Conservation (phyloP, 768 basidiomycete species). For the Rhizopogon vinicolor region DNA sequence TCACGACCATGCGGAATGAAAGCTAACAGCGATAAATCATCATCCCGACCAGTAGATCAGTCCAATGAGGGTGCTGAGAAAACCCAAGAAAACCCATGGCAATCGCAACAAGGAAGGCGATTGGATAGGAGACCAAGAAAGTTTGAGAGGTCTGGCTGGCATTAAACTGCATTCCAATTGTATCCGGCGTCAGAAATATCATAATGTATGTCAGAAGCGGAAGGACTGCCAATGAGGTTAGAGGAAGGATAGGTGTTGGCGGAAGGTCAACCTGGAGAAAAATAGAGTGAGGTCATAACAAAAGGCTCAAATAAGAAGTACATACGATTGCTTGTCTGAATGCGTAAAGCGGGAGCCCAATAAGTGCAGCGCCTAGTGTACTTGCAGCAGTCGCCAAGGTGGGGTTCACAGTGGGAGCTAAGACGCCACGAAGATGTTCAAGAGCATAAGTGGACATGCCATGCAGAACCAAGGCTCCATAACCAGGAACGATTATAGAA, state of each 20-base stretch:
- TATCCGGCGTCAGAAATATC: conserved; percentile 55
- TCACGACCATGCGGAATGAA: neutral
- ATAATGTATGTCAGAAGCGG: conserved; percentile 60
- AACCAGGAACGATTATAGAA: conserved; percentile 50
- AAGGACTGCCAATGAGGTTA: conserved; percentile 52
- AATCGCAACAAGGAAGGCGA: conserved; percentile 41
- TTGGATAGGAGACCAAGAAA: conserved; percentile 56
- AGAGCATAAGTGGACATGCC: conserved; percentile 55
- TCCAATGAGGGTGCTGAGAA: conserved; percentile 52
- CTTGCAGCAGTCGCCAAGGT: conserved; percentile 52
- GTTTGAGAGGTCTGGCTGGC: conserved; percentile 50
- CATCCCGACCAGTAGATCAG: conserved; percentile 52
- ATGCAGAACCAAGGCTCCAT: conserved; percentile 59
- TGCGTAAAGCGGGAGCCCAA: conserved; percentile 61
- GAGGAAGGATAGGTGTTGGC: conserved; percentile 47
- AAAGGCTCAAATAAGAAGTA: neutral
- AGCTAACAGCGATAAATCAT: conserved; percentile 63
- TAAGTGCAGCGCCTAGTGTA: conserved; percentile 56
- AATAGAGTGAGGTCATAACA: neutral
- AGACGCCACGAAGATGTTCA: conserved; percentile 55
- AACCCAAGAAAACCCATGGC: conserved; percentile 61
- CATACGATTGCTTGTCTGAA: conserved; percentile 58
- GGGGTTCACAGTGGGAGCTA: conserved; percentile 55
- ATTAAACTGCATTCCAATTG: conserved; percentile 41
- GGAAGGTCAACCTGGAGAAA: conserved; percentile 44